These are phyloP conservation scores for Plasmodium sp. DNA, from an alignment of 169 alveolate species.

Conservation along the genomic window DNA sequence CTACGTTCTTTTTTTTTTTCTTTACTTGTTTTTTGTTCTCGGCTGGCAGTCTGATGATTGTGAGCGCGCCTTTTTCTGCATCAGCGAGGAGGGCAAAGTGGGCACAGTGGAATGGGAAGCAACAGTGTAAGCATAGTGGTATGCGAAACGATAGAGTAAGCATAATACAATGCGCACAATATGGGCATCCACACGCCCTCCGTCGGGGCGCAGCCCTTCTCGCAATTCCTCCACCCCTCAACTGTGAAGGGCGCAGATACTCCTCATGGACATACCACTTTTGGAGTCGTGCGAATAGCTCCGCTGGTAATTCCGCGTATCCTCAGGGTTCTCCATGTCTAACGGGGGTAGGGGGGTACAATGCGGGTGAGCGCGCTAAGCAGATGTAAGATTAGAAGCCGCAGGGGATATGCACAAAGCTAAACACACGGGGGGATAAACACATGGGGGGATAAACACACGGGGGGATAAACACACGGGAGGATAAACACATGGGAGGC, in stretches of 20 bases:
- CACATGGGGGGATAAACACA: not conserved
- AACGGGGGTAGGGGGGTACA: not conserved
- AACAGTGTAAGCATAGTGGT: not conserved
- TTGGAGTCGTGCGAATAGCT: slow-evolving; percentile 27
- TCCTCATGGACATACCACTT: slow-evolving; percentile 6
- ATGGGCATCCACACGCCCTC: not conserved
- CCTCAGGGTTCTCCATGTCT: slow-evolving; percentile 48
- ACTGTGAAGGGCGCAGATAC: not conserved
- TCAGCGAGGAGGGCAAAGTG: not conserved
- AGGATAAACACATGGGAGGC: not conserved
- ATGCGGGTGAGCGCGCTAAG: not conserved
- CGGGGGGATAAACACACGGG: not conserved
- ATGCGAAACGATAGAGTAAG: not conserved
- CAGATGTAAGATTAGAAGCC: not conserved
- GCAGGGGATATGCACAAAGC: no score
- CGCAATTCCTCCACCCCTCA: not conserved
- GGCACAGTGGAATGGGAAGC: not conserved
- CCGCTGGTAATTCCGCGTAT: slow-evolving; percentile 7
- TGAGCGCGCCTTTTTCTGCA: slow-evolving; percentile 62
- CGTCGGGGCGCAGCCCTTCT: not conserved
- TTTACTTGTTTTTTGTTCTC: slow-evolving; percentile 72
- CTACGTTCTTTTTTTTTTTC: slow-evolving; percentile 52
- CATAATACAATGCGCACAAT: not conserved
- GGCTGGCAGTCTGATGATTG: slow-evolving; percentile 62
- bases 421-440: not conserved